Base-by-base conservation (phyloP, 2,329 filamentous ascomycete genomes). In the Scolecobasidium constrictum region DNA sequence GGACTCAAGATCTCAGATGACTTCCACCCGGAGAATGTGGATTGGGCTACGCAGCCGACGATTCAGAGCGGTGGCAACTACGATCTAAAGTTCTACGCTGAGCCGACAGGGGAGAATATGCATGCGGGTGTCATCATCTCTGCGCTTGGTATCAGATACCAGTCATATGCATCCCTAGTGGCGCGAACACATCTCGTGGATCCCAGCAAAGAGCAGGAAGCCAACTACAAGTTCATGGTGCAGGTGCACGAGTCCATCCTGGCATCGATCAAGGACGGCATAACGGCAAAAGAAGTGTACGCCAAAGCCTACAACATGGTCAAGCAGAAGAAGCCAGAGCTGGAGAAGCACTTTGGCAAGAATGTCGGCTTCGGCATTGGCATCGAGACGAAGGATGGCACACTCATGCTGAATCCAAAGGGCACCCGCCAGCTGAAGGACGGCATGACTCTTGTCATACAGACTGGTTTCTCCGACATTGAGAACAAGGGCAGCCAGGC, bases 61-160 rank as follows among this genome's bases (percentile, higher is more conserved):
- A 81, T 98, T 37, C 90, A 98, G 67, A 96, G 88, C 56, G 92
- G 93, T 52, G 92, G 92, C 52, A 88, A 86, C 54, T 98, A 94
- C 59, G 93, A 98, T 55, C 68, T 98, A 21, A 85, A 83, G 54
- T 81, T 94, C 54, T 76, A 75, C 9, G 73, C 78, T 2, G 81
- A 87, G 46, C 77, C 87, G 7, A 87, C 93, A 58, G 78, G 86
- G 53, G 88, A 65, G 55, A 78, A 78, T 49, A 71, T 98, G 16
- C 86, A 95, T 58, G 81, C 90, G 0, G 93, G 92, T 31, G 86
- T 95, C 53, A 98, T 98, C 53, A 78, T 98, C 52, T 85, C 87
- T 5, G 86, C 85, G 1, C 78, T 98, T 63, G 92, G 92, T 42
- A 73, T 98, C 48, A 78, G 92, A 50, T 98, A 98, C 67, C 92